A percentile compares a stretch with the other conserved stretches of the same genome.
Conservation (phyloP, 2,329 filamentous ascomycete species). For the Scorias spongiosa region DNA sequence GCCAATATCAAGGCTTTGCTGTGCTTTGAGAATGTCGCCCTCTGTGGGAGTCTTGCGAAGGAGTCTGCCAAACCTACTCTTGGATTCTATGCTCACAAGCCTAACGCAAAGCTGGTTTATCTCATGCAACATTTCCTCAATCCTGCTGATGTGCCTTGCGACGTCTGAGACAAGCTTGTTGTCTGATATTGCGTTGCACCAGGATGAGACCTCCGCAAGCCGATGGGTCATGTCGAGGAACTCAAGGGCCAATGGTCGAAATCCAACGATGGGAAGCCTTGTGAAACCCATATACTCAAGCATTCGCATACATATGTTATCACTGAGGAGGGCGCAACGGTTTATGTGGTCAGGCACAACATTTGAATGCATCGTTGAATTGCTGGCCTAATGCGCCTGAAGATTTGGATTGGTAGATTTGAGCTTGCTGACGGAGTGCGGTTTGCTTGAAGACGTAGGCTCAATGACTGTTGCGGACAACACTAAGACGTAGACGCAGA, state of each 20-base stretch:
- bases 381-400: too few relatives aligned
- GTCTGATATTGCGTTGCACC: slow-evolving; percentile 38
- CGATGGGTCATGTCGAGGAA: slow-evolving; percentile 54
- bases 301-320: slow-evolving; percentile 49
- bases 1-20: too few relatives aligned
- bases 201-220: slow-evolving; percentile 38
- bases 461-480: too few relatives aligned
- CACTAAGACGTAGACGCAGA: too few relatives aligned
- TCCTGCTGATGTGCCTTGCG: slow-evolving; percentile 48
- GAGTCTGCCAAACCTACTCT: slow-evolving; percentile 44
- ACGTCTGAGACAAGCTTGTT: slow-evolving; percentile 47
- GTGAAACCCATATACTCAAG: slow-evolving; percentile 47
- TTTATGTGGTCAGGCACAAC: too few relatives aligned
- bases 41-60: slow-evolving; percentile 23
- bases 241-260: slow-evolving; percentile 46
- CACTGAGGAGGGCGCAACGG: slow-evolving; percentile 27
- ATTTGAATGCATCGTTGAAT: too few relatives aligned
- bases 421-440: too few relatives aligned
- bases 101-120: slow-evolving; percentile 49
- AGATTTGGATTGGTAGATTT: too few relatives aligned
- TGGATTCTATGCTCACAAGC: slow-evolving; percentile 47
- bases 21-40: neutral
- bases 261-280: slow-evolving; percentile 39
- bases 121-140: slow-evolving; percentile 43
- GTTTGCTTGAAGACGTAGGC: too few relatives aligned